A percentile compares a stretch with the other conserved stretches of the same genome.
Conservation (phyloP, 2,329 filamentous ascomycete genomes). For the Polytolypa hystricis region DNA sequence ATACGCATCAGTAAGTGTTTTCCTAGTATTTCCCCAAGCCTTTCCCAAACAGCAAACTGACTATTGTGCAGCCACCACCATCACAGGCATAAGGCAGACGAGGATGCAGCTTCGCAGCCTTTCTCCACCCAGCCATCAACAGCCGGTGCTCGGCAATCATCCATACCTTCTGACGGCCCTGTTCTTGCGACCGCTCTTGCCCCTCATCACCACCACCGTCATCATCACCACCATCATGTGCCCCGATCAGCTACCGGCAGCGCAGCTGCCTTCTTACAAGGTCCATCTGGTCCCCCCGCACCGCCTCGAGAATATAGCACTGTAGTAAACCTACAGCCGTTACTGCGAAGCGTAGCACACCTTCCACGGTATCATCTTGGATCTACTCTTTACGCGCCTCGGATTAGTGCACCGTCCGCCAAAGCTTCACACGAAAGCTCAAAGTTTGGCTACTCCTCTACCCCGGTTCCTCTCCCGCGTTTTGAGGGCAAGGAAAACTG, state of each 20-base stretch:
- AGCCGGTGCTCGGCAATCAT: slow-evolving; percentile 15
- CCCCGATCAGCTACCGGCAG: slow-evolving; percentile 19
- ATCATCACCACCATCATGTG: slow-evolving; percentile 34
- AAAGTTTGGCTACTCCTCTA: slow-evolving; percentile 48
- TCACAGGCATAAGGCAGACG: slow-evolving; percentile 44
- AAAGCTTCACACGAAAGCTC: slow-evolving; percentile 34
- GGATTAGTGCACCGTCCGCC: slow-evolving; percentile 41
- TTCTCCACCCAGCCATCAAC: slow-evolving; percentile 4
- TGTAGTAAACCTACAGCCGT: slow-evolving; percentile 55
- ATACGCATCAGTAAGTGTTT: slow-evolving; percentile 47
- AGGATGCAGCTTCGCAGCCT: slow-evolving; percentile 28
- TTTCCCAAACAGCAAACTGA: slow-evolving; percentile 12
- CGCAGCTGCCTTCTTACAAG: slow-evolving; percentile 13
- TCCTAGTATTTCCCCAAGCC: neutral
- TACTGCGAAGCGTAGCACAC: slow-evolving; percentile 60
- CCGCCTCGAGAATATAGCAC: slow-evolving; percentile 49
- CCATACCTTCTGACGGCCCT: slow-evolving; percentile 19
- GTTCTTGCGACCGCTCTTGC: slow-evolving; percentile 10
- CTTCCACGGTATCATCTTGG: slow-evolving; percentile 71
- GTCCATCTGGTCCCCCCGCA: slow-evolving; percentile 16
- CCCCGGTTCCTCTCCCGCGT: slow-evolving; percentile 62
- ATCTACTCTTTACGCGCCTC: slow-evolving; percentile 68
- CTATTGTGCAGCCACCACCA: slow-evolving; percentile 35
- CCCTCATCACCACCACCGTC: slow-evolving; percentile 34
- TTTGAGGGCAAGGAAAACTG: slow-evolving; percentile 76